Percentiles rank a stretch among this genome's conserved stretches.
phyloP scores from a whole-genome alignment of 768 basidiomycete genomes.

The Suillus weaverae region DNA sequence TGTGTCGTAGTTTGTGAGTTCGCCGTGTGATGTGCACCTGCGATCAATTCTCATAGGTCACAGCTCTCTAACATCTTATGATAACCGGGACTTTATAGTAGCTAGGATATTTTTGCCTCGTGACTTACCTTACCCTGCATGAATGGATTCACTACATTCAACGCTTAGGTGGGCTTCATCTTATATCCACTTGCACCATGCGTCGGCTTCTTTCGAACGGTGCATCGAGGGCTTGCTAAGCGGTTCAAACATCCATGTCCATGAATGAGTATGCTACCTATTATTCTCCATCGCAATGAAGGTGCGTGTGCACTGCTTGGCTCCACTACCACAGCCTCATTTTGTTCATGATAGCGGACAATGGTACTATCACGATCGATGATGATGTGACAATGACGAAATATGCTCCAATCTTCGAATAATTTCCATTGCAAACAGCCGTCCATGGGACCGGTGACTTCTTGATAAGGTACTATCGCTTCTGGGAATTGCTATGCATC shows the following conservation, averaged over 20 bases:
- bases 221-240: not conserved
- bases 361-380: not conserved
- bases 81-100: slow-evolving; percentile 1
- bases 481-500: not conserved
- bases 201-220: not conserved
- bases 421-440: not conserved
- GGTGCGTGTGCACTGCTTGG: not conserved
- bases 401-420: not conserved
- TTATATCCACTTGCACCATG: not conserved
- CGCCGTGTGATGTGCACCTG: not conserved
- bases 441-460: not conserved
- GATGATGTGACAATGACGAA: not conserved
- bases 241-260: not conserved
- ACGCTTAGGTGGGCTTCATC: not conserved
- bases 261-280: not conserved
- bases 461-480: not conserved
- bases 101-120: not conserved
- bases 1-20: not conserved
- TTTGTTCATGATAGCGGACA: not conserved
- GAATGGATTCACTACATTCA: not conserved
- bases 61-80: not conserved
- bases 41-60: not conserved
- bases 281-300: not conserved
- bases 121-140: not conserved
- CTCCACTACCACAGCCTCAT: not conserved